These are phyloP conservation scores for Phytopythium montanum DNA, from an alignment of 352 stramenopile species.

Conservation along the genomic window DNA sequence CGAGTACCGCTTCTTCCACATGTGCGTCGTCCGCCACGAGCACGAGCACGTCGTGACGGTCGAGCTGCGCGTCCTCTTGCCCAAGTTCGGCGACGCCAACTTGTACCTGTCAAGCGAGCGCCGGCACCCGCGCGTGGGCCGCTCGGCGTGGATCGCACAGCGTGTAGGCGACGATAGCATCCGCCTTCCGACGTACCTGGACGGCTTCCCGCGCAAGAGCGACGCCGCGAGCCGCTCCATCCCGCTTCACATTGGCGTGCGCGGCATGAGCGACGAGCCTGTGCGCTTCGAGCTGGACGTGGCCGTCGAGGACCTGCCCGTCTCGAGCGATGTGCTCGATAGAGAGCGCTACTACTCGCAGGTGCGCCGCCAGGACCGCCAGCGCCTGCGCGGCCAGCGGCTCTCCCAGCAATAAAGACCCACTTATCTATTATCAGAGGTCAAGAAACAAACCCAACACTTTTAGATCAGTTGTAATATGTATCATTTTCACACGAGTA, in stretches of 20 bases:
- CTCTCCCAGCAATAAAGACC: neutral
- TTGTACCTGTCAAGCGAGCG: slow-evolving; percentile 69
- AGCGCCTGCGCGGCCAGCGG: slow-evolving; percentile 8
- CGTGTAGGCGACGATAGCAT: slow-evolving; percentile 47
- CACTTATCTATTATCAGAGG: neutral
- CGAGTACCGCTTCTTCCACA: slow-evolving; percentile 65
- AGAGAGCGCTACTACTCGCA: slow-evolving; percentile 58
- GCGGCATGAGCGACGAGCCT: slow-evolving; percentile 28
- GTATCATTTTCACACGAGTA: too few relatives aligned
- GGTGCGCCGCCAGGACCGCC: slow-evolving; percentile 25
- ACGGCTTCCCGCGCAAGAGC: slow-evolving; percentile 62
- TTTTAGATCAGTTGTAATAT: neutral
- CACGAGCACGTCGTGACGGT: slow-evolving; percentile 76
- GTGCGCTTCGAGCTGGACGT: slow-evolving; percentile 49
- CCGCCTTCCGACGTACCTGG: slow-evolving; percentile 72
- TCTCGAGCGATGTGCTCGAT: slow-evolving; percentile 38
- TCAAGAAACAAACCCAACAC: neutral
- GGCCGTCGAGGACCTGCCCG: slow-evolving; percentile 55
- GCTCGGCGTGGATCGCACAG: slow-evolving; percentile 72
- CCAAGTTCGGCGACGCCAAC: slow-evolving; percentile 42
- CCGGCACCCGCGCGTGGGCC: slow-evolving; percentile 55
- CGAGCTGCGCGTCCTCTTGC: slow-evolving; percentile 32
- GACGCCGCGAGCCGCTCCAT: slow-evolving; percentile 46
- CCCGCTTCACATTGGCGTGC: slow-evolving; percentile 67
- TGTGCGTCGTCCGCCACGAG: slow-evolving; percentile 70